These are phyloP conservation scores for Saccharomyces hybrid DNA, from an alignment of 1,139 yeast species.

Conservation along the genomic window DNA sequence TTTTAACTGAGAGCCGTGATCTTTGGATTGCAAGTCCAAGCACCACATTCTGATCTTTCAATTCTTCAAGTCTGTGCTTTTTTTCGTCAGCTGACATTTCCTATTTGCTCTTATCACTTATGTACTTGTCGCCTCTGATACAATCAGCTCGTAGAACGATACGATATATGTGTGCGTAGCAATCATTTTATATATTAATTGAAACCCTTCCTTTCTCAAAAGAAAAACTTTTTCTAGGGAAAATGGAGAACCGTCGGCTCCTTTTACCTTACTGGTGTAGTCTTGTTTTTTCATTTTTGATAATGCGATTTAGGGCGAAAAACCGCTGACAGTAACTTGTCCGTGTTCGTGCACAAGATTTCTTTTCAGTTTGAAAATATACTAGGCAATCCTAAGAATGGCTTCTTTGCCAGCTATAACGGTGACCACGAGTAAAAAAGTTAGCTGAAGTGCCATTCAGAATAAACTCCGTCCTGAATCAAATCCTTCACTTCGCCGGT, in stretches of 20 bases:
- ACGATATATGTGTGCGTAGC: background rate
- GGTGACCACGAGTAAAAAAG: background rate
- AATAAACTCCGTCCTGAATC: background rate
- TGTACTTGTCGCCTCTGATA: background rate
- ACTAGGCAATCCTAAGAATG: background rate
- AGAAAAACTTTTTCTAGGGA: background rate
- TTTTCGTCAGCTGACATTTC: slow-evolving; percentile 42
- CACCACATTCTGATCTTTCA: slow-evolving; percentile 74
- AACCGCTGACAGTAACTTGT: background rate
- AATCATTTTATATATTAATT: background rate
- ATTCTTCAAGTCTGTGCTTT: slow-evolving; percentile 61
- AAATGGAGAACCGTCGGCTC: slow-evolving; percentile 1
- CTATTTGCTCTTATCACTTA: background rate
- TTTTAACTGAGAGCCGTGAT: slow-evolving; percentile 66
- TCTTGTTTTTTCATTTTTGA: background rate
- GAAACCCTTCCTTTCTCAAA: background rate
- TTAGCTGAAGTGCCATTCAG: background rate
- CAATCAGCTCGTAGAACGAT: background rate
- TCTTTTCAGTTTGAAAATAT: background rate
- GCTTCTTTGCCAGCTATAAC: background rate
- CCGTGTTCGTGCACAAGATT: background rate
- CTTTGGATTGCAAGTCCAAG: slow-evolving; percentile 73
- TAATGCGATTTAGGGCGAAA: slow-evolving; percentile 1
- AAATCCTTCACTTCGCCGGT: background rate
- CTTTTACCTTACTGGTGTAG: background rate